A percentile compares a stretch with the other conserved stretches of the same genome.
Conservation (phyloP, 352 stramenopile genomes). For the Phytopythium aichiense region DNA sequence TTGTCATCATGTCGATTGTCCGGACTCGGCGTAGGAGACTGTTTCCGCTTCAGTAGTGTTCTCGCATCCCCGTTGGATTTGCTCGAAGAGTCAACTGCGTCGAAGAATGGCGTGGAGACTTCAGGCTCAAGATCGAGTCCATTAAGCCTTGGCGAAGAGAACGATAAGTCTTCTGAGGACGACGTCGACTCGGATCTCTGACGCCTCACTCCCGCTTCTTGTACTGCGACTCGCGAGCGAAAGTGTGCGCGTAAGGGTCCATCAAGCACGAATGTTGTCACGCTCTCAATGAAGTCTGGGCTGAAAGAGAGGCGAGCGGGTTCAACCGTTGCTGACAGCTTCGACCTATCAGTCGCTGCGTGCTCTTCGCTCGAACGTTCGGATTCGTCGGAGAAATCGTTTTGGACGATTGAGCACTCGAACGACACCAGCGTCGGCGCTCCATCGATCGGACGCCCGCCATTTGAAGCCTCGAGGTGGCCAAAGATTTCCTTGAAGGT, state of each 20-base stretch:
- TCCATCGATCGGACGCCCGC: neutral
- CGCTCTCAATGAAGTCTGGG: constrained; percentile 54
- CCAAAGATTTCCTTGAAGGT: constrained; percentile 5
- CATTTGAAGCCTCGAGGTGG: neutral
- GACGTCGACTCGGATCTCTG: constrained; percentile 5
- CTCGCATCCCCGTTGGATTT: neutral
- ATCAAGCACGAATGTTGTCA: constrained; percentile 55
- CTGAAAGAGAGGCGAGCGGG: constrained; percentile 53
- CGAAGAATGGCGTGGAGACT: constrained; percentile 58
- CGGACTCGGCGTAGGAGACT: neutral
- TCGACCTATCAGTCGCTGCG: constrained; percentile 21
- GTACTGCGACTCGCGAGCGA: constrained; percentile 14
- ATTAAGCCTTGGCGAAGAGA: constrained; percentile 3
- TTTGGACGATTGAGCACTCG: constrained; percentile 35
- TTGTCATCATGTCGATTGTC: neutral
- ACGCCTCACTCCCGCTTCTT: constrained; percentile 4
- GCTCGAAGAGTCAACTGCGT: constrained; percentile 45
- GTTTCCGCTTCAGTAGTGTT: neutral
- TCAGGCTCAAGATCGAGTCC: constrained; percentile 14
- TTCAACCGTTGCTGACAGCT: constrained; percentile 35
- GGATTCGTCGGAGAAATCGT: neutral
- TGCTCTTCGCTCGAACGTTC: constrained; percentile 4
- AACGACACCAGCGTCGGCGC: constrained; percentile 33
- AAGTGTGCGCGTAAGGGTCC: constrained; percentile 46
- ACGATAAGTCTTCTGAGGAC: neutral